Evolutionary conservation across 352 stramenopile genomes (phyloP), one percentile per base, ranked within the genome.

Genomic region (Blastocystis sp.): DNA sequence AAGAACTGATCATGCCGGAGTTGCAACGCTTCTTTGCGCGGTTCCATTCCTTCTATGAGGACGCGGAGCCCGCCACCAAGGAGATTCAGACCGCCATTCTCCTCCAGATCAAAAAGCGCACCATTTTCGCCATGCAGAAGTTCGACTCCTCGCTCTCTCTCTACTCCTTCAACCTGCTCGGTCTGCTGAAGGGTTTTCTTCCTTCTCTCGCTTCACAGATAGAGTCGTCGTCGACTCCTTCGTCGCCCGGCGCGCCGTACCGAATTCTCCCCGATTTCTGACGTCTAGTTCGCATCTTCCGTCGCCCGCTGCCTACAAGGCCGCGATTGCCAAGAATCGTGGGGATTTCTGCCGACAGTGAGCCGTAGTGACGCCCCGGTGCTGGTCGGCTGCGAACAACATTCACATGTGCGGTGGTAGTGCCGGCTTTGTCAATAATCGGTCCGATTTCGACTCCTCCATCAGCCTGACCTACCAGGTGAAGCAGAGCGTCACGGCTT

Each of bases 401-500:
- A 88, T 88, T 60, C 68, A 88, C 38, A 88, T 88, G 78, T 48
- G 63, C 28, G 78, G 78, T 14, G 78, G 78, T 19, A 79, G 78
- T 57, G 64, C 78, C 9, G 78, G 78, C 6, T 88, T 66, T 42
- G 28, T 63, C 21, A 79, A 42, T 34, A 79, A 79, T 71, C 78
- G 78, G n/a, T 60, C 40, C 24, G 78, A 88, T 78, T 48, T 88
- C 52, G 78, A 88, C 11, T 64, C 68, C 1, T 28, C 60, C 14
- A 76, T 88, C n/a, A 70, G 24, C 4, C 78, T 88, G 6, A 61
- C 42, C 42, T 77, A 78, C 60, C 68, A 76, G 57, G 38, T 88
- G 43, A 88, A 88, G 57, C n/a, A 52, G 19, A 78, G 14, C 21
- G 21, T 78, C 11, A 54, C 42, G 3, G 78, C 40, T 0, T 88